Evolutionary conservation across 1,284 basidiomycete species (phyloP).

Genomic region (Tilletia setariae): DNA sequence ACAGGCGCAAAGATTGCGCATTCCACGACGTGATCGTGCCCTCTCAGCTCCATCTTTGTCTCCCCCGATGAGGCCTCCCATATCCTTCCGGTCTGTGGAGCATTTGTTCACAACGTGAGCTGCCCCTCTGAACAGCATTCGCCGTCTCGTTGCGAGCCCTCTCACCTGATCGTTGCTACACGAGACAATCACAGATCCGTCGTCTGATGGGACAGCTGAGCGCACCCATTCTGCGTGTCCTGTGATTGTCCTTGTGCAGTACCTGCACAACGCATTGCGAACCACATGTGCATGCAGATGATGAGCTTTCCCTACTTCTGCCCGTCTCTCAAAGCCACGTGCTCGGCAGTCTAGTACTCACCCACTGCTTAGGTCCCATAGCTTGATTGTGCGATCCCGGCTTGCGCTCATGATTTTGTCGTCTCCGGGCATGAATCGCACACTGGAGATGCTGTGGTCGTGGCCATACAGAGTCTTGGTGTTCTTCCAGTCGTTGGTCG

Average conservation of each 20-base stretch:
- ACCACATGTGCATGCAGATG: background rate
- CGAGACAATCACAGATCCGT: conserved; percentile 71
- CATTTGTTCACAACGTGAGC: conserved; percentile 17
- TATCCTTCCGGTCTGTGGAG: conserved; percentile 69
- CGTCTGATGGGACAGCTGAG: conserved; percentile 68
- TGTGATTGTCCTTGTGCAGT: conserved; percentile 41
- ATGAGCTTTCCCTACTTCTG: background rate
- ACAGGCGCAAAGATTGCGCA: conserved; percentile 76
- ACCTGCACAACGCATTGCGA: conserved; percentile 15
- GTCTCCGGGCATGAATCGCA: conserved; percentile 78
- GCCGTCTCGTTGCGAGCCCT: background rate
- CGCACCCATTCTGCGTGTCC: conserved; percentile 70
- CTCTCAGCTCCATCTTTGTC: conserved; percentile 75
- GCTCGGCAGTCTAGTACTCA: conserved; percentile 55
- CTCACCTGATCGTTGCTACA: conserved; percentile 82
- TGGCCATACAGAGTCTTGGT: conserved; percentile 81
- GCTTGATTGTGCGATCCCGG: conserved; percentile 76
- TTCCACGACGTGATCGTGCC: conserved; percentile 84
- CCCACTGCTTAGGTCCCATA: conserved; percentile 82
- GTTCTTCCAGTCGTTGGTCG: conserved; percentile 82
- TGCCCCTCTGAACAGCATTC: conserved; percentile 28
- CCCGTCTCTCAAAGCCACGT: background rate
- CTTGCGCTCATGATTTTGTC: conserved; percentile 78
- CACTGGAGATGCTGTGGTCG: conserved; percentile 82
- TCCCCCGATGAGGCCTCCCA: conserved; percentile 75